A percentile compares a stretch with the other conserved stretches of the same genome.
Evolutionary conservation across 1,284 basidiomycete genomes (phyloP).

Genomic region (Cutaneotrichosporon cavernicola): DNA sequence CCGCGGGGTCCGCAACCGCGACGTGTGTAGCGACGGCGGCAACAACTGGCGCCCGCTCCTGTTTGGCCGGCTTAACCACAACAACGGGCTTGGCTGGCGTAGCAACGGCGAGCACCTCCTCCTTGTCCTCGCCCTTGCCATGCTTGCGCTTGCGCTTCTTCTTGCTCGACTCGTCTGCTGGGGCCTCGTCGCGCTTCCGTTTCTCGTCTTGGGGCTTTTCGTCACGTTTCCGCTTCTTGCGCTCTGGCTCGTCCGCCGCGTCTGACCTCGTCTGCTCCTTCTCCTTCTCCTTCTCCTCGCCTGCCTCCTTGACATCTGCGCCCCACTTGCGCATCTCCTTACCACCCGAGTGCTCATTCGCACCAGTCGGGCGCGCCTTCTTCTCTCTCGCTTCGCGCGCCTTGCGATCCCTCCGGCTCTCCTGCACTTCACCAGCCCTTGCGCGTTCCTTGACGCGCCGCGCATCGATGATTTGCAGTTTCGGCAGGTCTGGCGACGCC

Average conservation of each 20-base stretch:
- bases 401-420: constrained; percentile 33
- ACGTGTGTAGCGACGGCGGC: constrained; percentile 11
- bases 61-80: background rate
- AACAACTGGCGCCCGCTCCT: constrained; percentile 8
- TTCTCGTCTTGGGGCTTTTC: constrained; percentile 16
- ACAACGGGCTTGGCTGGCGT: constrained; percentile 3
- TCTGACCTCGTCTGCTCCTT: constrained; percentile 7
- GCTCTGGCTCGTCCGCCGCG: background rate
- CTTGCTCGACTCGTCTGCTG: background rate
- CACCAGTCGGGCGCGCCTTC: constrained; percentile 41
- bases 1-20: constrained; percentile 15
- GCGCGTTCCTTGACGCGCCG: constrained; percentile 48
- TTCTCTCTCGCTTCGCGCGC: constrained; percentile 33
- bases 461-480: constrained; percentile 49
- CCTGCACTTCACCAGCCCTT: constrained; percentile 36
- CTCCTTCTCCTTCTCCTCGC: constrained; percentile 10
- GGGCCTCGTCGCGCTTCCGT: constrained; percentile 13
- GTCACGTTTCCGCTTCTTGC: background rate
- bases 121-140: constrained; percentile 8
- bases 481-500: constrained; percentile 34
- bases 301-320: constrained; percentile 18
- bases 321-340: constrained; percentile 42
- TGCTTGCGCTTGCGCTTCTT: constrained; percentile 29
- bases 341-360: constrained; percentile 29
- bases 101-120: background rate